phyloP scores from a whole-genome alignment of 805 yeast species.

The Tetrapisispora arboricola region DNA sequence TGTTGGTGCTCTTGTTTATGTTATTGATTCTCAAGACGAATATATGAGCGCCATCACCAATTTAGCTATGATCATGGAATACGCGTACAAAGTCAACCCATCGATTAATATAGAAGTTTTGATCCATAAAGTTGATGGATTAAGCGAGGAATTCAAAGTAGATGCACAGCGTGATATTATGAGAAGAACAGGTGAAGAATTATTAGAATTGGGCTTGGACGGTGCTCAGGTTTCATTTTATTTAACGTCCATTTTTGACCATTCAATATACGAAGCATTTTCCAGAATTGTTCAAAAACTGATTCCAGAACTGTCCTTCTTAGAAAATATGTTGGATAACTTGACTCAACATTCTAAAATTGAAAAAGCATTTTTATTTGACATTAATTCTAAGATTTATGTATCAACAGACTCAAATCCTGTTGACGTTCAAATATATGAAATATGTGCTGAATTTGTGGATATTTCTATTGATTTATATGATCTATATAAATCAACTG shows the following conservation, averaged over 20 bases:
- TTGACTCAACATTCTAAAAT: constrained; percentile 81
- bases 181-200: constrained; percentile 91
- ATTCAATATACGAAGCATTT: constrained; percentile 91
- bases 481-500: constrained; percentile 42
- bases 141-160: constrained; percentile 83
- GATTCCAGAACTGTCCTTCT: constrained; percentile 75
- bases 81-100: constrained; percentile 78
- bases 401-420: constrained; percentile 95
- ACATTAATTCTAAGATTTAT: constrained; percentile 83
- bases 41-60: constrained; percentile 85
- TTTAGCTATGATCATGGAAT: constrained; percentile 76
- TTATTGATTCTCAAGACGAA: constrained; percentile 92
- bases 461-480: constrained; percentile 88
- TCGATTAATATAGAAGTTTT: constrained; percentile 80
- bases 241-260: constrained; percentile 89
- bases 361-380: constrained; percentile 89
- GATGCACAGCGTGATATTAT: constrained; percentile 95
- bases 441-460: constrained; percentile 93
- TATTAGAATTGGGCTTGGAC: constrained; percentile 79
- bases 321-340: constrained; percentile 82
- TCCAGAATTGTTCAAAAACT: constrained; percentile 86
- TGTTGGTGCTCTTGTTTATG: constrained; percentile 87
- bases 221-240: constrained; percentile 88
- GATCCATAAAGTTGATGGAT: constrained; percentile 92
- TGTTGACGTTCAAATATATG: constrained; percentile 89